Conservation (phyloP, 2,329 filamentous ascomycete genomes). For the Juglanconis oblonga region DNA sequence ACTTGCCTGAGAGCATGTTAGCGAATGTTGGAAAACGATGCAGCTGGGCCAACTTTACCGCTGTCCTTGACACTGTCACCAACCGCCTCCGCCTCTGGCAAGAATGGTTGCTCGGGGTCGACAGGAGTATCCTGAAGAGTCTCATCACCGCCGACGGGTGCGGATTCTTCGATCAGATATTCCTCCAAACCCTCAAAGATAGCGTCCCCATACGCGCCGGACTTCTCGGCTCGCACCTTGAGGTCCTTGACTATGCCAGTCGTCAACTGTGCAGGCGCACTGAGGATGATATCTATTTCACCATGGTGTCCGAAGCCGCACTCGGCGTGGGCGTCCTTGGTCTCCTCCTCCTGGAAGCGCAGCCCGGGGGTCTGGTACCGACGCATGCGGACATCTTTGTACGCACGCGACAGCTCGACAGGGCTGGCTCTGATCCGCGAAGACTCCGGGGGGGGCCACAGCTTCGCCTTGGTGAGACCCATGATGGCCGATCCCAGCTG, state of each 20-base stretch:
- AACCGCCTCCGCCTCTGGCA: too few species aligned
- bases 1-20: too few species aligned
- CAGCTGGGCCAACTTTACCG: too few species aligned
- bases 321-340: slow-evolving; percentile 18
- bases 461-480: slow-evolving; percentile 15
- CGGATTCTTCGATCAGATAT: neutral
- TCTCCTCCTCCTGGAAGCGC: slow-evolving; percentile 10
- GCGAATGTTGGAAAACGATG: too few species aligned
- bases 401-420: slow-evolving; percentile 48
- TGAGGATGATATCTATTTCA: slow-evolving; percentile 13
- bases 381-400: slow-evolving; percentile 68
- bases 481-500: slow-evolving; percentile 24
- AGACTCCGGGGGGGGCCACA: slow-evolving; percentile 19
- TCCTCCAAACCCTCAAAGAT: slow-evolving; percentile 17
- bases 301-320: slow-evolving; percentile 22
- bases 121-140: too few species aligned
- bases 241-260: slow-evolving; percentile 17
- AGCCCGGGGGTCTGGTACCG: slow-evolving; percentile 46
- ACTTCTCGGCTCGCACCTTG: slow-evolving; percentile 16
- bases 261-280: neutral
- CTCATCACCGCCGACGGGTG: neutral
- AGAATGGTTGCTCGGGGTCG: too few species aligned
- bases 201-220: slow-evolving; percentile 17
- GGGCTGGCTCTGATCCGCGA: slow-evolving; percentile 19
- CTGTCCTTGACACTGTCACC: too few species aligned